Base-by-base conservation (phyloP, 2,329 filamentous ascomycete species). In the Cercospora nicotianae region DNA sequence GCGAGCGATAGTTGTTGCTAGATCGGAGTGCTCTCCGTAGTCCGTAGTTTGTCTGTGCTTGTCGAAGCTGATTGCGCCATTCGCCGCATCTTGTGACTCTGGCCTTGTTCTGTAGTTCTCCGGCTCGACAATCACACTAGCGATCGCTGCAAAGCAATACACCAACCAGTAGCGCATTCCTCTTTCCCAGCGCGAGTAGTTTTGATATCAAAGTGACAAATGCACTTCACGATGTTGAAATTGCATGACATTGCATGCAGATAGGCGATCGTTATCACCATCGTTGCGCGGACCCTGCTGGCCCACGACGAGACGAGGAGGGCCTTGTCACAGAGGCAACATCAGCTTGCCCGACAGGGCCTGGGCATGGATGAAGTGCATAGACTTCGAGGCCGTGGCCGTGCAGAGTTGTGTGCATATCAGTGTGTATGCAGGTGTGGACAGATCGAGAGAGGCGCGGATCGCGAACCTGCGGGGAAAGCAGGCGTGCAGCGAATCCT, bases 401-500 rank as follows among this genome's bases (percentile, higher is more conserved):
- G 60, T 28, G 48, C 62, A 42, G 48, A 63, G 48, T 36, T 31
- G 51, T 36, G 23, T 64, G 51, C 48, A 64, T 26, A 23, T 45
- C 23, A 13, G 42, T 13, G 45, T 51, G 53, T 30, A 58, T 58
- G 53, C 53, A 58, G 53, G 26, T 58, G 53, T 12, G 13, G 10
- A 28, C 53, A 18, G 30, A 33, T 31, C 26, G 30, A 33, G 53
- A 58, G 16, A 58, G 53, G 53, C 30, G 53, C 33, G 33, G 58
- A 28, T 28, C 39, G 45, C 45, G 61, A 63, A 63, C 45, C 45
- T 63, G 62, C 62, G 62, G 62, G 62, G 62, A 58, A 64, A 45
- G 18, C 31, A 36, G 30, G 31, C 31, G 31, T 36, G 33, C 18
- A 42, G 23, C 31, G 12, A 42, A 64, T 64, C 62, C 62, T 64